Base-by-base conservation (phyloP, 2,329 filamentous ascomycete species). In the Paraphoma sp. region DNA sequence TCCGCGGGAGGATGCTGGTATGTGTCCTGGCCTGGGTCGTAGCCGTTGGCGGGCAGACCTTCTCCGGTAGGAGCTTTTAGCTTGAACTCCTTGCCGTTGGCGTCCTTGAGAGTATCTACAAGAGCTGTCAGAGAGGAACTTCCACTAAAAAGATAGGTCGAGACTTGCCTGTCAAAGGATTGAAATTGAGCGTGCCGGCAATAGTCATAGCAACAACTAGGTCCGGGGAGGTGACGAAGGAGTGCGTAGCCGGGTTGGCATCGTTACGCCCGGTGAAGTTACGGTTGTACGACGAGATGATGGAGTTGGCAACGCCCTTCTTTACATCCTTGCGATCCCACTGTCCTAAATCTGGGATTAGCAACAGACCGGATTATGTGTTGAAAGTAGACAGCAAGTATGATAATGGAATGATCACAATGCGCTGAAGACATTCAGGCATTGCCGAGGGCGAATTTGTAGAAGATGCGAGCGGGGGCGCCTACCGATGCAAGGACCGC, bases 211-310 rank as follows among this genome's bases (percentile, higher is more conserved):
- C 93, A 51, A 96, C 91, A 43, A 96, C 92, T 60, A 97, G 83
- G 76, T 97, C 93, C 54, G 93, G 93, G 6, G 92, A 96, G 63
- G 93, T 89, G 67, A 96, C 93, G 79, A 97, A 97, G 56, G 92
- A 92, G 84, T 96, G 93, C 49, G 93, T 97, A 53, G 92, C 92
- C 41, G 93, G 93, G 86, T 97, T 98, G 67, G 91, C 93, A 70
- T 97, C 93, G 80, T 98, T 98, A 77, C 95, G 92, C 67, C 94
- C 94, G 60, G 94, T 98, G 84, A 99, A 98, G 88, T 99, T 98
- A 81, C 95, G 93, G 90, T 99, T 99, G 89, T 97, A 99, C 29
- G 95, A 98, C 45, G 93, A 97, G 77, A 99, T 84, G 78, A 99
- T 99, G 6, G 93, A 96, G 88, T 99, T 99, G 73, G 93, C 84